These are phyloP conservation scores for Whalleya microplaca DNA, from an alignment of 2,329 filamentous ascomycete species.

Conservation along the genomic window DNA sequence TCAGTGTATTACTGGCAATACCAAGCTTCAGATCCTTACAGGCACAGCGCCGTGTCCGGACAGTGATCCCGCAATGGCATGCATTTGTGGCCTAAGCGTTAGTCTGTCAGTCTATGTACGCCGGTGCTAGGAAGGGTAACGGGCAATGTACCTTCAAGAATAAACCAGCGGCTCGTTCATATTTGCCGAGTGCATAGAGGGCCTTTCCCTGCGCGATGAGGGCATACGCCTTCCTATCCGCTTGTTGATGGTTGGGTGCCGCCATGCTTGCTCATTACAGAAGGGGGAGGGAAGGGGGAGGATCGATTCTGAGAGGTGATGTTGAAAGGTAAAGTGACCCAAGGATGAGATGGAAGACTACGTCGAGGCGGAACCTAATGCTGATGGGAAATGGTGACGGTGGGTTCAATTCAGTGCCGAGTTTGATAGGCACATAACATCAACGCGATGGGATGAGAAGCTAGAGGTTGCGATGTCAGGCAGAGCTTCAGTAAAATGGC, in stretches of 20 bases:
- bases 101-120: background rate
- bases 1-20: conserved; percentile 24
- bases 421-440: no score
- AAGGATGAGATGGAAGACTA: background rate
- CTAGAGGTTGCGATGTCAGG: background rate
- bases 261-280: conserved; percentile 17
- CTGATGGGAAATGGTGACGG: no score
- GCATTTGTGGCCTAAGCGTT: conserved; percentile 19
- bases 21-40: conserved; percentile 26
- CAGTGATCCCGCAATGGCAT: conserved; percentile 26
- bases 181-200: conserved; percentile 5
- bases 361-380: background rate
- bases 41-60: conserved; percentile 18
- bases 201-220: conserved; percentile 10
- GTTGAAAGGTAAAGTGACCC: background rate
- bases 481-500: background rate
- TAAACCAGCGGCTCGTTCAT: conserved; percentile 4
- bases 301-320: no score
- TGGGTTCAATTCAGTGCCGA: no score
- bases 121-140: background rate
- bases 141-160: conserved; percentile 7
- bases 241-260: background rate
- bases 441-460: no score
- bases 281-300: background rate
- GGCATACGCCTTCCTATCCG: background rate